Conservation (phyloP, 257 asterid genomes). For the Rubia yunnanensis region DNA sequence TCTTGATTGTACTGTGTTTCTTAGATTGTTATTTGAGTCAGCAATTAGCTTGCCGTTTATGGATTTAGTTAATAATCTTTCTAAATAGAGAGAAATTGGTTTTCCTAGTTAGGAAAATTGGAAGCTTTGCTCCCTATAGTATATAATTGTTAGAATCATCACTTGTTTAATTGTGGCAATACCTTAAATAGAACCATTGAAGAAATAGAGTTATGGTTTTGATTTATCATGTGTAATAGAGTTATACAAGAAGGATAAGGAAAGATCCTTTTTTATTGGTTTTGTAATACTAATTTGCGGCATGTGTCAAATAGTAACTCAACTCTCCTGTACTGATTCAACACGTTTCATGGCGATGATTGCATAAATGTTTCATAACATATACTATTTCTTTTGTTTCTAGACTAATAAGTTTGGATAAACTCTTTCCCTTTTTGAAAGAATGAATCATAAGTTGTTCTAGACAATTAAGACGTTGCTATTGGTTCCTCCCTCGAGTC, state of each 20-base stretch:
- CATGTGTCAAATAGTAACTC: not conserved
- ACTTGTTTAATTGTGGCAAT: not conserved
- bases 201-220: no score
- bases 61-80: not conserved
- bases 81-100: not conserved
- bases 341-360: not conserved
- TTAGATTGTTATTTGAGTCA: not conserved
- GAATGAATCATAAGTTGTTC: not conserved
- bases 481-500: not conserved
- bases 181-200: no score
- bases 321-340: not conserved
- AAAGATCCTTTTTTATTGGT: no score
- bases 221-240: no score
- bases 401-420: not conserved
- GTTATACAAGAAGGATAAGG: no score
- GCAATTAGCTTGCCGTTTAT: not conserved
- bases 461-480: not conserved
- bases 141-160: not conserved
- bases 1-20: not conserved
- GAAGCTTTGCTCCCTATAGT: not conserved
- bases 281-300: not conserved
- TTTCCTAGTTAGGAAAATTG: not conserved
- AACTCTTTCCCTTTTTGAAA: not conserved
- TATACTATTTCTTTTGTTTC: no score
- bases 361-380: not conserved